Conservation (phyloP, 352 stramenopile genomes). For the Pythium coloratum region DNA sequence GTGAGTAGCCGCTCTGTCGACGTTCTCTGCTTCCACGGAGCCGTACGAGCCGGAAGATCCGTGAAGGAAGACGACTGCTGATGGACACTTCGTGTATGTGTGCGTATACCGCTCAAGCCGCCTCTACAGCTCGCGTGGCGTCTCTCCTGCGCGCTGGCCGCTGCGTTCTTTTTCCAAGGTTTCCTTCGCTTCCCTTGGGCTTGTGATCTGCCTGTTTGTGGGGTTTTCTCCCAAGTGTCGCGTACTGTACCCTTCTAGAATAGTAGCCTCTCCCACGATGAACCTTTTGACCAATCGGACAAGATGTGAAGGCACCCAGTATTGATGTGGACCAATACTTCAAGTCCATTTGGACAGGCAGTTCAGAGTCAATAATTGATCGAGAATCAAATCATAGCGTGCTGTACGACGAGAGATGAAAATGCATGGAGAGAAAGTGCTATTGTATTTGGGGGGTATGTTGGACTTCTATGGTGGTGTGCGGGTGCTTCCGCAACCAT, state of each 20-base stretch:
- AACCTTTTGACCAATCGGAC: not conserved
- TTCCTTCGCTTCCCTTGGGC: slow-evolving; percentile 6
- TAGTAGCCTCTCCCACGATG: not conserved
- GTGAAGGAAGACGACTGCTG: not conserved
- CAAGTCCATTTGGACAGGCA: slow-evolving; percentile 28
- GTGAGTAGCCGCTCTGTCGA: not conserved
- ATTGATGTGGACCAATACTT: slow-evolving; percentile 7
- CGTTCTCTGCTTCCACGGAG: not conserved
- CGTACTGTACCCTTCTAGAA: not conserved
- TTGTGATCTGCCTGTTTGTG: slow-evolving; percentile 6
- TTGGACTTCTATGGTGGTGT: not conserved
- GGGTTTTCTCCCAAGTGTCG: slow-evolving; percentile 2
- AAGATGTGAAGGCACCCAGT: not conserved
- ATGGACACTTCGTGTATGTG: not conserved
- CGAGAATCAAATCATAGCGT: not conserved
- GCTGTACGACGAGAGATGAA: not conserved
- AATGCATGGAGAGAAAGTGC: not conserved
- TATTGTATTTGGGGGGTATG: not conserved
- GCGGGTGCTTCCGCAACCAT: not conserved
- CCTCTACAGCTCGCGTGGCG: not conserved
- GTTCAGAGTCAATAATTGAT: not conserved
- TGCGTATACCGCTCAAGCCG: not conserved
- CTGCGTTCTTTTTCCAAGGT: slow-evolving; percentile 2
- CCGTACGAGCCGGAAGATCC: not conserved
- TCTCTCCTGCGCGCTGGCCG: not conserved